Evolutionary conservation across 106 monocot species (phyloP), one percentile per base, ranked within the genome.

Genomic region (Narthecium ossifragum): DNA sequence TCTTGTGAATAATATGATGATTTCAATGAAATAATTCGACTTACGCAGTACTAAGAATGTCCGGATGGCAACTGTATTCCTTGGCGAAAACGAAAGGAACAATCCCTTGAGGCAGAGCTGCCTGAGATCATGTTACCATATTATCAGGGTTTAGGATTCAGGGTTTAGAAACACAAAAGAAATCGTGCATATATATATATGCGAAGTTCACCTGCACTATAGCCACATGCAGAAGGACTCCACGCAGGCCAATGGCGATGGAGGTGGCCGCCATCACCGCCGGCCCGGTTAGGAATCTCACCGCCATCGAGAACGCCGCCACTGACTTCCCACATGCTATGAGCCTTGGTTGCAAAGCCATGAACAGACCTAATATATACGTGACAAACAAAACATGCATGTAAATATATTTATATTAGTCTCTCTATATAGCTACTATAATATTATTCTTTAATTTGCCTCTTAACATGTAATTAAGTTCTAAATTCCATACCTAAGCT

Each of bases 1-100:
- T 15, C 51, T 50, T 49, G 5, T 29, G 43, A 34, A 31, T 30
- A 33, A 20, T 13, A 27, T 58, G 20, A 41, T 57, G 29, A 11
- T 61, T 34, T 7, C 32, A 4, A 13, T 57, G n/a, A n/a, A n/a
- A n/a, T n/a, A n/a, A n/a, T 0, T 59, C 0, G 8, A 46, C 80
- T 23, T 78, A 83, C 83, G 74, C 78, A 29, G 83, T 83, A 63
- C 83, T 83, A 37, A 83, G 78, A n/a, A 83, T 83, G 53, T 82
- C 73, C 29, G 91, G 82, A 48, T 92, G 86, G 77, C 85, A 85
- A 34, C 80, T 92, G 74, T 92, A 92, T 58, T 92, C 91, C 66
- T 92, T 92, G 12, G 91, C 91, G 31, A 92, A 92, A 9, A 92
- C 91, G 60, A 92, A 92, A 9, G 91, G 91, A 10, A 92, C 91